Evolutionary conservation across 805 yeast genomes (phyloP).

Genomic region (Kodamaea fukazawae): DNA sequence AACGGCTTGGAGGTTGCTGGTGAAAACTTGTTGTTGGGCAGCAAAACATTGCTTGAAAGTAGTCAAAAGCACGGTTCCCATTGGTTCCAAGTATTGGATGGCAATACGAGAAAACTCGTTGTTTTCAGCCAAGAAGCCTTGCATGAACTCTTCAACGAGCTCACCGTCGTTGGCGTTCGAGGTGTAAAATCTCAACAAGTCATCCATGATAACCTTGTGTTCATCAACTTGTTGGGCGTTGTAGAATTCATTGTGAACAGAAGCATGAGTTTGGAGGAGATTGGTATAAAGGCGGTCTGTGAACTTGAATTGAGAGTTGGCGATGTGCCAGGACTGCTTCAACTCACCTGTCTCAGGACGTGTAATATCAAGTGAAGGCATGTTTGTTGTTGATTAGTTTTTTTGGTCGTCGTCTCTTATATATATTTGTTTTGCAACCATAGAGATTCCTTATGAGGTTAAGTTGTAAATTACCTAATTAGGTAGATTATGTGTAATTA

Average conservation of each 20-base stretch:
- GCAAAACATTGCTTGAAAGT: slow-evolving; percentile 29
- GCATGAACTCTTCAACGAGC: slow-evolving; percentile 33
- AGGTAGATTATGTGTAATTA: slow-evolving; percentile 1
- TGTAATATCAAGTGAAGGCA: not conserved
- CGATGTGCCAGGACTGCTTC: slow-evolving; percentile 5
- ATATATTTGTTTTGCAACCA: slow-evolving; percentile 5
- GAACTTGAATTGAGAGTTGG: slow-evolving; percentile 24
- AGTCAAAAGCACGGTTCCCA: slow-evolving; percentile 39
- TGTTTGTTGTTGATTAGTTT: not conserved
- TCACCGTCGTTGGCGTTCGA: slow-evolving; percentile 27
- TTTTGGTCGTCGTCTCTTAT: not conserved
- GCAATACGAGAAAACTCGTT: slow-evolving; percentile 22
- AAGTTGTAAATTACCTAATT: too few species aligned
- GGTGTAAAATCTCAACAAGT: slow-evolving; percentile 32
- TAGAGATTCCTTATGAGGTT: too few species aligned
- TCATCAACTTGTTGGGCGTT: slow-evolving; percentile 21
- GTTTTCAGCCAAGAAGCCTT: slow-evolving; percentile 32
- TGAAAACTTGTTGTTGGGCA: slow-evolving; percentile 14
- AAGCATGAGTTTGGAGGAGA: slow-evolving; percentile 30
- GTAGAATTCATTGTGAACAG: slow-evolving; percentile 25
- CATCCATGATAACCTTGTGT: slow-evolving; percentile 36
- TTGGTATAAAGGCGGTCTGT: slow-evolving; percentile 31
- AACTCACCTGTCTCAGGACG: slow-evolving; percentile 3
- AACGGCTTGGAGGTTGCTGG: slow-evolving; percentile 30
- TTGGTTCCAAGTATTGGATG: slow-evolving; percentile 36